These are phyloP conservation scores for Epichloe uncinata DNA, from an alignment of 2,329 filamentous ascomycete species.

Conservation along the genomic window DNA sequence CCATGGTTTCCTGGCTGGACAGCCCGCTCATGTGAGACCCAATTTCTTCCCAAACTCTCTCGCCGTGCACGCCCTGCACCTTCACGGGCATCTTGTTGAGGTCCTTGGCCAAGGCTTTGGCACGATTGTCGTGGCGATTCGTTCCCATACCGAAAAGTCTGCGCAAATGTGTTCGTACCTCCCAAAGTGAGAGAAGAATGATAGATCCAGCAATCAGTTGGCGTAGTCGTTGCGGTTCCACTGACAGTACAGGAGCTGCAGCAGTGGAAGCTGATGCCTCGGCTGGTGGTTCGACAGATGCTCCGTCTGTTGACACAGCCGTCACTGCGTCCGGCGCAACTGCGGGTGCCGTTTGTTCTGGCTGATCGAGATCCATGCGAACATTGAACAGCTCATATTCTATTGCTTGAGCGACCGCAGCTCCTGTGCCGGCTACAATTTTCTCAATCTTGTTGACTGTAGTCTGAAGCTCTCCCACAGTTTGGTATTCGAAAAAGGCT, in stretches of 20 bases:
- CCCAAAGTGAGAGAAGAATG: slow-evolving; percentile 73
- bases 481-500: slow-evolving; percentile 80
- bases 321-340: slow-evolving; percentile 4
- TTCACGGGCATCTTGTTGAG: slow-evolving; percentile 65
- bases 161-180: slow-evolving; percentile 68
- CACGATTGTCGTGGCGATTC: slow-evolving; percentile 47
- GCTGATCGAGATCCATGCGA: slow-evolving; percentile 36
- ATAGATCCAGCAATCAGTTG: slow-evolving; percentile 65
- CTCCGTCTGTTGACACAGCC: not conserved
- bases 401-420: slow-evolving; percentile 72
- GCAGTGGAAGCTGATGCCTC: not conserved
- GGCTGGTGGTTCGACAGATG: not conserved
- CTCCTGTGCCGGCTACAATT: slow-evolving; percentile 74
- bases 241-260: slow-evolving; percentile 10
- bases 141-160: slow-evolving; percentile 64
- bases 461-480: slow-evolving; percentile 67
- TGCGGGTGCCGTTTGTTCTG: slow-evolving; percentile 11
- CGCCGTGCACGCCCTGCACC: slow-evolving; percentile 61
- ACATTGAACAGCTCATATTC: slow-evolving; percentile 73
- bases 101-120: slow-evolving; percentile 60
- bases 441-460: slow-evolving; percentile 70
- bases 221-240: slow-evolving; percentile 48
- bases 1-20: slow-evolving; percentile 54
- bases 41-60: slow-evolving; percentile 71
- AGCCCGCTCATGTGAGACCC: slow-evolving; percentile 52